Evolutionary conservation across 768 basidiomycete species (phyloP), one percentile per base, ranked within the genome.

Genomic region (Asterophora lycoperdoides): DNA sequence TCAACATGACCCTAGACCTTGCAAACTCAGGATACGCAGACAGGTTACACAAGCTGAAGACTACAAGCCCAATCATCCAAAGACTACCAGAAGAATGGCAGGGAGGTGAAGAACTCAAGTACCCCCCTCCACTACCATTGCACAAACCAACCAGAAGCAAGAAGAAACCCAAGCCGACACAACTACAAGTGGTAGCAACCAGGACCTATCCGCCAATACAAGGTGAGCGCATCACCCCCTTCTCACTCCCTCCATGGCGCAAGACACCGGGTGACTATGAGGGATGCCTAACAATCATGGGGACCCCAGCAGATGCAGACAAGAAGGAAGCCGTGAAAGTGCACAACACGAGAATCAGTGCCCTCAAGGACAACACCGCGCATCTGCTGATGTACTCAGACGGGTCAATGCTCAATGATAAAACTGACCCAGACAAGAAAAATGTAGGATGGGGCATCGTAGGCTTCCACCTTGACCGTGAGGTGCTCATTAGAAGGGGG

Each of bases 21-120:
- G 33, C 44, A 0, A 46, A 38, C 2, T 28, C 44, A 32, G 20
- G 56, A 3, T 50, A 52, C 8, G 61, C 57, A 0, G 61, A 63
- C 18, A 45, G 60, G 1, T 49, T 65, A 33, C 62, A 67, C 52
- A 62, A 60, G 48, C 59, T 65, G 0, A 32, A 39, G 17, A 10
- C 11, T 1, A 28, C 44, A 2, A 26, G 39, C 20, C 49, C 37
- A 14, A 34, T 51, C 1, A 34, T 45, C 7, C 15, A 37, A 9
- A 15, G 39, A 4, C 30, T 51, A 3, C 11, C 38, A 2, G 18
- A 44, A 1, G 23, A 40, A 9, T 51, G 44, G 36, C 20, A 53
- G 6, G 26, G 44, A 1, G 46, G 52, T 10, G 5, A 14, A 7
- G 14, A 19, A n/a, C 56, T 55, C 0, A 47, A 48, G 3, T 13